Base-by-base conservation (phyloP, 306 rosid species). In the Gastrolobium villosum region DNA sequence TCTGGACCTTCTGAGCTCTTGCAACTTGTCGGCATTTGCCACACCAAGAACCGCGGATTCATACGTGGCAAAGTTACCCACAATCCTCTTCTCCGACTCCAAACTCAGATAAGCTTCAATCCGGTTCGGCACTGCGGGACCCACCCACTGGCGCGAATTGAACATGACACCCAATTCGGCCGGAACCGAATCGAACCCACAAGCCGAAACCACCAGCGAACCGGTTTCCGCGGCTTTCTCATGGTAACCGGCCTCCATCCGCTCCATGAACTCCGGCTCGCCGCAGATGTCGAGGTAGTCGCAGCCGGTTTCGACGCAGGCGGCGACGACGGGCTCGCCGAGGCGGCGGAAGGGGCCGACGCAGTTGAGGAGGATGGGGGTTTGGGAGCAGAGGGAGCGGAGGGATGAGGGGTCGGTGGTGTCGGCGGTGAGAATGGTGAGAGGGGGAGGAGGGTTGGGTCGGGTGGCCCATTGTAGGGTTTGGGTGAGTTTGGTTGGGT, bases 241-340 rank as follows among this genome's bases (percentile, higher is more conserved):
- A 4, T 87, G 90, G 62, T 81, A 80, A 35, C 56, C 9, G 0
- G 76, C 87, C 77, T 92, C 98, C 84, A 80, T 73, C n/a, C 88
- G 82, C 80, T 92, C 98, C 96, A 92, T 92, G 84, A 94, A 94
- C 84, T 94, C 98, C 2, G 96, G 94, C 89, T 92, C 98, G 2
- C 98, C 98, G 15, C 86, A 88, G 13, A 94, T 92, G 62, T 92
- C 97, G 70, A 92, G 78, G 65, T 94, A 94, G 68, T 94, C 95
- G 65, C 93, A 89, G 2, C 97, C 97, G 0, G 89, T 26, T 5
- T 76, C 82, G 0, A 46, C 91, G 56, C 98, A 94, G 0, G 97
- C 96, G 1, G 90, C 82, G 0, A 90, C 97, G 9, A 94, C 96
- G 0, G 94, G 85, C 6, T 89, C 91, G 50, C 97, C 98, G 70